These are phyloP conservation scores for Pisolithus marmoratus DNA, from an alignment of 768 basidiomycete species.

Conservation along the genomic window DNA sequence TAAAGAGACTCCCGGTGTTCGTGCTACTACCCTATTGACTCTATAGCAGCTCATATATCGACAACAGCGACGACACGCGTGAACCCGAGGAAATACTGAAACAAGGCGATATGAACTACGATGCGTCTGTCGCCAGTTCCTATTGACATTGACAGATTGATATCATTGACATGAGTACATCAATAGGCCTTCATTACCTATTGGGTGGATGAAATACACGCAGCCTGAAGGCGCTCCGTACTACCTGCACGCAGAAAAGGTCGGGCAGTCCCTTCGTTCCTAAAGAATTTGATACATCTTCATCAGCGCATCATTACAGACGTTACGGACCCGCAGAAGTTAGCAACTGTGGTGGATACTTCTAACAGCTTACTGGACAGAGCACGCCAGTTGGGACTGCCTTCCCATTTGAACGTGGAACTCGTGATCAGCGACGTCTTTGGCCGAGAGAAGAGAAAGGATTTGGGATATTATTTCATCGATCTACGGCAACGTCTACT, in stretches of 20 bases:
- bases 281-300: not conserved
- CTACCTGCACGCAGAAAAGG: constrained; percentile 39
- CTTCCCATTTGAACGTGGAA: constrained; percentile 1
- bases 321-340: not conserved
- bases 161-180: not conserved
- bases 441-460: not conserved
- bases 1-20: not conserved
- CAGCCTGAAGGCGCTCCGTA: constrained; percentile 57
- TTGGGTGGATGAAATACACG: not conserved
- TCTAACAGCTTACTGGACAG: not conserved
- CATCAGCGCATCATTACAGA: constrained; percentile 3
- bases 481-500: constrained; percentile 36
- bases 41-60: not conserved
- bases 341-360: not conserved
- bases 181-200: not conserved
- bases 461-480: constrained; percentile 37
- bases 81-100: not conserved
- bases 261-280: constrained; percentile 10
- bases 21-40: not conserved
- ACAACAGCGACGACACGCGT: not conserved
- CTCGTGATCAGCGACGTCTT: not conserved
- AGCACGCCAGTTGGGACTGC: not conserved
- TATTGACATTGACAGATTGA: not conserved
- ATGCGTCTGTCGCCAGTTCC: not conserved
- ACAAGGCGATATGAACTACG: not conserved